Evolutionary conservation across 2,329 filamentous ascomycete genomes (phyloP).

Genomic region (Penicillium sp.): DNA sequence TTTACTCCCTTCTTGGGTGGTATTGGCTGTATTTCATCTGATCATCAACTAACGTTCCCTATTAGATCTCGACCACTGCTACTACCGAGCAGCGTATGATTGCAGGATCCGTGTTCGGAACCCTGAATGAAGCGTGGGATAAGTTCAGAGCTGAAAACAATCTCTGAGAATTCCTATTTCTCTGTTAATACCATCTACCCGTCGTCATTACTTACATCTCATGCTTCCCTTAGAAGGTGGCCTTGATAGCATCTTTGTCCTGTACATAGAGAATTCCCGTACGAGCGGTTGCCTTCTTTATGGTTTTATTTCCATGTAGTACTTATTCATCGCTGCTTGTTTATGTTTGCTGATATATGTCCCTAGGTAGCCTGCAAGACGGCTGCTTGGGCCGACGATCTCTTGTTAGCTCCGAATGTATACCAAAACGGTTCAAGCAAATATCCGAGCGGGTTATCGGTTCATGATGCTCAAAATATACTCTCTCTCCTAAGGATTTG

Average conservation of each 20-base stretch:
- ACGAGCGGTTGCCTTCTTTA: not conserved
- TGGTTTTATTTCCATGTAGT: not conserved
- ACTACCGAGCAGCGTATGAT: slow-evolving; percentile 68
- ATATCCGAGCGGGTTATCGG: too few species aligned
- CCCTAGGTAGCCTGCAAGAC: too few species aligned
- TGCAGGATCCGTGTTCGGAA: slow-evolving; percentile 62
- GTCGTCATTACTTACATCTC: slow-evolving; percentile 1
- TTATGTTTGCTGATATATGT: too few species aligned
- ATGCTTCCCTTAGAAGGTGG: not conserved
- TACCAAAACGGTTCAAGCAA: too few species aligned
- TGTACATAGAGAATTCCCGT: not conserved
- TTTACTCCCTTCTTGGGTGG: slow-evolving; percentile 15
- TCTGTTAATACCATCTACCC: slow-evolving; percentile 5
- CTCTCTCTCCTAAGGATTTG: too few species aligned
- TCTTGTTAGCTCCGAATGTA: too few species aligned
- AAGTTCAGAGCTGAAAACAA: slow-evolving; percentile 65
- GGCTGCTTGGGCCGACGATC: too few species aligned
- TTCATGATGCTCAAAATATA: too few species aligned
- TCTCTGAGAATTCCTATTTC: slow-evolving; percentile 38
- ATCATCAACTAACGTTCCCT: slow-evolving; percentile 7
- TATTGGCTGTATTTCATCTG: not conserved
- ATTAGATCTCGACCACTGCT: slow-evolving; percentile 60
- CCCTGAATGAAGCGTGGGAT: slow-evolving; percentile 67
- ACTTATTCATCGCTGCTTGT: not conserved
- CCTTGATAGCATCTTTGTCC: slow-evolving; percentile 1